Conservation (phyloP, 163 green algal genomes). For the Chloroidium sp. region DNA sequence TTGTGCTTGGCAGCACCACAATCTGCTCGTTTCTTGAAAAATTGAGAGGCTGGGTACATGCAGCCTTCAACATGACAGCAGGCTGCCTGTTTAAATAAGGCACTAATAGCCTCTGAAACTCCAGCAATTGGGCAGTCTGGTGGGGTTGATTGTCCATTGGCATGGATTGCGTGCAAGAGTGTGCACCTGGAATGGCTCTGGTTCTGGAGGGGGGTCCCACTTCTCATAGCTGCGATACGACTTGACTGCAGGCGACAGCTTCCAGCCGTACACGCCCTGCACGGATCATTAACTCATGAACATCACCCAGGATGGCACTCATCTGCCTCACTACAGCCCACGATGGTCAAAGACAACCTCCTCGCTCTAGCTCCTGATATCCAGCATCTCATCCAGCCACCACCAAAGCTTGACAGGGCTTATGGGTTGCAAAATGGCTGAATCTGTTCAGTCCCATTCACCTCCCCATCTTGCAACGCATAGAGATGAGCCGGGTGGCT, state of each 20-base stretch:
- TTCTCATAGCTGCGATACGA: constrained; percentile 42
- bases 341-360: not conserved
- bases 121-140: no score
- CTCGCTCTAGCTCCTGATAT: no score
- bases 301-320: not conserved
- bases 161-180: not conserved
- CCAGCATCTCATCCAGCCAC: not conserved
- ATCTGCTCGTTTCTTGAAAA: no score
- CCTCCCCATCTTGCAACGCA: not conserved
- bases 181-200: constrained; percentile 31
- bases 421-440: not conserved
- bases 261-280: constrained; percentile 54
- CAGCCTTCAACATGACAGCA: no score
- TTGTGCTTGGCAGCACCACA: no score
- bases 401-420: not conserved
- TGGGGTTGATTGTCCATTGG: no score
- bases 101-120: no score
- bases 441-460: not conserved
- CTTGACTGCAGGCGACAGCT: constrained; percentile 39
- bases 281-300: not conserved
- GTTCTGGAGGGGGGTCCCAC: constrained; percentile 39
- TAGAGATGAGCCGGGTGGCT: not conserved
- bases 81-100: no score
- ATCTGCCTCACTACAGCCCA: not conserved
- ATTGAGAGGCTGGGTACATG: no score